A percentile compares a stretch with the other conserved stretches of the same genome.
Conservation (phyloP, 768 basidiomycete species). For the Rhizopogon salebrosus region DNA sequence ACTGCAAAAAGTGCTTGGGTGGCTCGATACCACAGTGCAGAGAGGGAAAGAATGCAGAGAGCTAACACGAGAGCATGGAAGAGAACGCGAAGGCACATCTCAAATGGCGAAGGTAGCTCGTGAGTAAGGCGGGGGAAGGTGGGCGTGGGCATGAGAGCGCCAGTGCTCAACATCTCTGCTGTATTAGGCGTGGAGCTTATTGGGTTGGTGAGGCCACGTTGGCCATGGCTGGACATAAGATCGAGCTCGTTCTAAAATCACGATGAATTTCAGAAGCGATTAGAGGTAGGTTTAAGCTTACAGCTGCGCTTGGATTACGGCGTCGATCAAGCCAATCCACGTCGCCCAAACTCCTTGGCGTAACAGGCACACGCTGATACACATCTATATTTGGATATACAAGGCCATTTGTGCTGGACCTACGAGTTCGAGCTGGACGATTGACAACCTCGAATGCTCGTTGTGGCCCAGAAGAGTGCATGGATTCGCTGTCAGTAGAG, state of each 20-base stretch:
- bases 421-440: slow-evolving; percentile 46
- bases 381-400: slow-evolving; percentile 38
- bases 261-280: slow-evolving; percentile 7
- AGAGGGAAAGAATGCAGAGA: slow-evolving; percentile 50
- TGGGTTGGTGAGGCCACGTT: slow-evolving; percentile 35
- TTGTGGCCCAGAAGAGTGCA: slow-evolving; percentile 29
- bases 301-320: slow-evolving; percentile 65
- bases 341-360: slow-evolving; percentile 58
- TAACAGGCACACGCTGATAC: slow-evolving; percentile 38
- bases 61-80: slow-evolving; percentile 57
- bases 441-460: slow-evolving; percentile 47
- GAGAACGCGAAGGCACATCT: slow-evolving; percentile 41
- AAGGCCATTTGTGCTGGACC: slow-evolving; percentile 42
- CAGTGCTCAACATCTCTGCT: slow-evolving; percentile 41
- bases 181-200: slow-evolving; percentile 46
- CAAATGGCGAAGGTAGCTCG: slow-evolving; percentile 32
- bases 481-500: slow-evolving; percentile 35
- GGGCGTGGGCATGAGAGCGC: slow-evolving; percentile 28
- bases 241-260: slow-evolving; percentile 63
- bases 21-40: slow-evolving; percentile 54
- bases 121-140: slow-evolving; percentile 17
- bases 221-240: slow-evolving; percentile 56
- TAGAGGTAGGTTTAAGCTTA: slow-evolving; percentile 33
- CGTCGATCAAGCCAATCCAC: slow-evolving; percentile 76
- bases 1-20: slow-evolving; percentile 53